phyloP scores from a whole-genome alignment of 169 alveolate genomes.

The Eimeria tenella region DNA sequence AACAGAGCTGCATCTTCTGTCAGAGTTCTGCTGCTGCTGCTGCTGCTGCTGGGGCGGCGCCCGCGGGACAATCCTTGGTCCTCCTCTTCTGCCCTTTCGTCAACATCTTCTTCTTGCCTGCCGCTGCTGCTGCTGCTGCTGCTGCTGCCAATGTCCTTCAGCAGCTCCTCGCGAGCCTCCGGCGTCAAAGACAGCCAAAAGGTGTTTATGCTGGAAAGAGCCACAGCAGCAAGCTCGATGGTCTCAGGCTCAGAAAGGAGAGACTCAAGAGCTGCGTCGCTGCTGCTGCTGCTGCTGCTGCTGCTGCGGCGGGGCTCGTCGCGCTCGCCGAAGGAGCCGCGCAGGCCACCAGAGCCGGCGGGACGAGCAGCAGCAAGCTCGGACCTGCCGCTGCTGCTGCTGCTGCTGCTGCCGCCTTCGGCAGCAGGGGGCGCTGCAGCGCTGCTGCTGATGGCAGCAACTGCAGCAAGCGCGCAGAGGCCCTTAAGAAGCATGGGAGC shows the following conservation, averaged over 20 bases:
- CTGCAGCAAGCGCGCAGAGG: constrained; percentile 35
- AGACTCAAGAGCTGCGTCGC: neutral
- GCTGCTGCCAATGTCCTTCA: neutral
- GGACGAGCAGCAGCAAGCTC: neutral
- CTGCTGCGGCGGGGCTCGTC: neutral
- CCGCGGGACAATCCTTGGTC: neutral
- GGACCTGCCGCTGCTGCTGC: neutral
- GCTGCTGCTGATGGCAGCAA: neutral
- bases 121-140: constrained; percentile 1
- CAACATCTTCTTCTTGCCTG: neutral
- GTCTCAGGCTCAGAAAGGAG: constrained; percentile 8
- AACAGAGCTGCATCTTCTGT: constrained; percentile 16
- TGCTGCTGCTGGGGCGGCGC: constrained; percentile 35
- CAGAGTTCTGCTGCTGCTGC: neutral
- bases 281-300: constrained; percentile 1
- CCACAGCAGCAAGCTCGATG: constrained; percentile 64
- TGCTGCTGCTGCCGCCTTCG: neutral
- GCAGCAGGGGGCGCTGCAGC: neutral
- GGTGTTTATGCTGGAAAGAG: constrained; percentile 32
- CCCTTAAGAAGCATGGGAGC: neutral
- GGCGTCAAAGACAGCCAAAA: constrained; percentile 56
- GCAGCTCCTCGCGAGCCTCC: constrained; percentile 35
- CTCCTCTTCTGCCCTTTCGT: neutral
- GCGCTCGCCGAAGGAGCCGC: neutral
- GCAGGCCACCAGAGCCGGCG: neutral